Evolutionary conservation across 768 basidiomycete genomes (phyloP).

Genomic region (Dictyophora rubrovolvata): DNA sequence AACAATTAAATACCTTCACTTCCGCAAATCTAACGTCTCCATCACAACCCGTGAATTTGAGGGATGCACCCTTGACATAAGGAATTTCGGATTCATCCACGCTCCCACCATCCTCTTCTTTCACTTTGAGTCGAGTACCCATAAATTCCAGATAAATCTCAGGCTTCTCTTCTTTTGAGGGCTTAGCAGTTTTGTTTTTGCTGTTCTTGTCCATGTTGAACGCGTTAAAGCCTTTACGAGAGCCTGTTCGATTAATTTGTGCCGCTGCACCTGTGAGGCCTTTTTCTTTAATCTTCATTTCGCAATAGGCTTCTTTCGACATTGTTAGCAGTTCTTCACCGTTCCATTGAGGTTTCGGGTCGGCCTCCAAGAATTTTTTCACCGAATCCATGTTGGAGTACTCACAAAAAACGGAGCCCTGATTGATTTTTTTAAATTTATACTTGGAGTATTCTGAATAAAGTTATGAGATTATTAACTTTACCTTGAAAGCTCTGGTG

Average conservation of each 20-base stretch:
- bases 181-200: slow-evolving; percentile 18
- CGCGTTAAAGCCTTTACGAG: slow-evolving; percentile 59
- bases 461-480: slow-evolving; percentile 7
- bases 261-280: slow-evolving; percentile 71
- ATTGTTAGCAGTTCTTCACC: slow-evolving; percentile 70
- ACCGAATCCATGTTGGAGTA: slow-evolving; percentile 63
- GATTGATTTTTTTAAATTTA: background rate
- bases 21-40: slow-evolving; percentile 53
- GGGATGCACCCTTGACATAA: slow-evolving; percentile 39
- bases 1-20: slow-evolving; percentile 33
- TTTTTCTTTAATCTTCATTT: slow-evolving; percentile 95
- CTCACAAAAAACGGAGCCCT: slow-evolving; percentile 93
- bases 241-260: slow-evolving; percentile 25
- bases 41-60: slow-evolving; percentile 50
- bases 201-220: slow-evolving; percentile 41
- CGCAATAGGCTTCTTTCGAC: slow-evolving; percentile 85
- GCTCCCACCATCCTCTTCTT: slow-evolving; percentile 40
- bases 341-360: slow-evolving; percentile 74
- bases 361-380: slow-evolving; percentile 66
- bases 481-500: slow-evolving; percentile 81
- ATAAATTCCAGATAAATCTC: slow-evolving; percentile 69
- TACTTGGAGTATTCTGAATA: no score
- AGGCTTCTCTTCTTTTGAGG: slow-evolving; percentile 24
- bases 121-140: slow-evolving; percentile 56
- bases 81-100: slow-evolving; percentile 35